A percentile compares a stretch with the other conserved stretches of the same genome.
Evolutionary conservation across 352 stramenopile genomes (phyloP).

Genomic region (Globisporangium heterothallicum): DNA sequence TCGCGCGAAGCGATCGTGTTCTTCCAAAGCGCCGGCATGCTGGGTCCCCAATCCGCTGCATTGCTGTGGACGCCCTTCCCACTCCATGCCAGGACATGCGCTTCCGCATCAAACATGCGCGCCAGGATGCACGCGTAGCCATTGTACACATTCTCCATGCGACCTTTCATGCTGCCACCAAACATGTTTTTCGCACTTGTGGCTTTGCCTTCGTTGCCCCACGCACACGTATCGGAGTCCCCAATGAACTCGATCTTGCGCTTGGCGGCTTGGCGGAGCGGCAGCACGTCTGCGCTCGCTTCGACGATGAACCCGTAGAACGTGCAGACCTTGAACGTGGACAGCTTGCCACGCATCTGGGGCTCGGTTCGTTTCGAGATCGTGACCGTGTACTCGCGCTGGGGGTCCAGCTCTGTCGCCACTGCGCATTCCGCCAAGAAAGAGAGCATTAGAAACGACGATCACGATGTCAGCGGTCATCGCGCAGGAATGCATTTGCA

Average conservation of each 20-base stretch:
- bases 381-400: constrained; percentile 54
- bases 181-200: constrained; percentile 74
- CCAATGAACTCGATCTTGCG: constrained; percentile 61
- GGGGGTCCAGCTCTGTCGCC: constrained; percentile 42
- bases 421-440: constrained; percentile 45
- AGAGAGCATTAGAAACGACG: too few species aligned
- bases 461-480: too few species aligned
- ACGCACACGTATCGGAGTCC: constrained; percentile 79
- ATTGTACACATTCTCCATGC: constrained; percentile 88
- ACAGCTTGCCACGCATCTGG: constrained; percentile 79
- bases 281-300: constrained; percentile 50
- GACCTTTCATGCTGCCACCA: constrained; percentile 63
- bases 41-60: constrained; percentile 73
- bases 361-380: constrained; percentile 82
- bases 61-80: constrained; percentile 86
- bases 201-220: constrained; percentile 79
- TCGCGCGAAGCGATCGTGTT: constrained; percentile 76
- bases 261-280: constrained; percentile 22
- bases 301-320: constrained; percentile 88
- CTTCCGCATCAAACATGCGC: constrained; percentile 81
- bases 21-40: constrained; percentile 80
- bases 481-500: background rate
- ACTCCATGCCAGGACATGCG: constrained; percentile 83
- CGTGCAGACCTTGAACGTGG: constrained; percentile 87
- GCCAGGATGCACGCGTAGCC: constrained; percentile 77